Evolutionary conservation across 2,329 filamentous ascomycete species (phyloP), one percentile per base, ranked within the genome.

Genomic region (Stachybotrys chartarum): DNA sequence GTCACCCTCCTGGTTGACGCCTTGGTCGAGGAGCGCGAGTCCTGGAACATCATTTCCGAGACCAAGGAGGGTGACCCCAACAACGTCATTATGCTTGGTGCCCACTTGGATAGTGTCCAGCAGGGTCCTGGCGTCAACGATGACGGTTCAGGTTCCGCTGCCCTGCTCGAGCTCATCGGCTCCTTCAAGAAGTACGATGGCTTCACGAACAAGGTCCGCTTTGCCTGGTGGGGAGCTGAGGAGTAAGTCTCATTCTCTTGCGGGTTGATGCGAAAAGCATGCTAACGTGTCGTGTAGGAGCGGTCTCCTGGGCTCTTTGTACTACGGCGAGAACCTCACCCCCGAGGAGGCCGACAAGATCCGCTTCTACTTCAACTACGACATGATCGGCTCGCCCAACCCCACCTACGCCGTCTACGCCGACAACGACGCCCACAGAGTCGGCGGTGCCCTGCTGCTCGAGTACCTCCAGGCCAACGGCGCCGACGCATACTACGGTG

Each of bases 281-380:
- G 2, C 30, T 0, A 1, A 45, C 39, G 70, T 68, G 63, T 3
- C 5, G 5, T 42, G 5, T 42, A 42, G 14, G 14, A 14, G 35
- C 44, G 75, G 75, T 17, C 66, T 77, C n/a, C 58, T 74, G 50
- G 76, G 75, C 17, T 76, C 75, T 7, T 61, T 71, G 30, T 66
- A 74, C 65, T 77, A 77, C 55, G 70, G 67, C 1, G 56, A 64
- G 16, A 64, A 66, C 6, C 68, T 77, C 32, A 62, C 67, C 11
- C 60, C 66, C 18, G 63, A 65, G 1, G 72, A 76, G 50, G 68
- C 69, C 0, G 72, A 80, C 57, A 84, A 82, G 68, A 83, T 88
- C 63, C 75, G 79, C 2, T 81, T 87, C 39, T 86, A 87, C 72
- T 80, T 87, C 66, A 86, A 88, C 72, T 87, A 85, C 63, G 85